Base-by-base conservation (phyloP, 129 eudicot species). In the Lonicera japonica region DNA sequence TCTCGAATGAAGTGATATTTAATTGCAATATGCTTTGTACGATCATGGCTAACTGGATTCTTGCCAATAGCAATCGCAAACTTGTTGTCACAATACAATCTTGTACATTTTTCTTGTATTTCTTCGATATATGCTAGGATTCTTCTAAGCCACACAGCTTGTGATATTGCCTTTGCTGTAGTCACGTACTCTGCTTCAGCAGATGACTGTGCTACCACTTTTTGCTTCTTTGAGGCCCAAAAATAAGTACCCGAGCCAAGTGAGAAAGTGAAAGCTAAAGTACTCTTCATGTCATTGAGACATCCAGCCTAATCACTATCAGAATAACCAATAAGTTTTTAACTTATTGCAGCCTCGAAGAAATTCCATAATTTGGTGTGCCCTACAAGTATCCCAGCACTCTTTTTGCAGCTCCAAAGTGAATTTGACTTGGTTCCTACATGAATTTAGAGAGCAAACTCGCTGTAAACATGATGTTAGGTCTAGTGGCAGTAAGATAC, bases 281-380 rank as follows among this genome's bases (percentile, higher is more conserved):
- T 66, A 14, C 29, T 55, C 14, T 65, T 65, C 15, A 8, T 10
- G 20, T 65, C 60, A 51, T 50, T 60, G 2, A 50, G 0, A 5
- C 21, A 65, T 11, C 50, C 70, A 1, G 60, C 70, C 57, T 22
- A 65, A 19, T 51, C 60, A 25, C 60, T 40, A 38, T 66, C 63
- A 5, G 63, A 15, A 54, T 34, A 60, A 0, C 65, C 51, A 25
- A 13, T 4, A 2, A 60, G 23, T 7, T 38, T n/a, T 0, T 18
- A 4, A 2, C 9, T 0, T 54, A 2, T 4, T 5, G 14, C 11
- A 10, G 4, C 25, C 24, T 54, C 25, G 21, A 5, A 18, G 5
- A 15, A 47, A 47, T 47, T 47, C 53, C 3, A 3, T 47, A 47
- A 15, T 47, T 17, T 7, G 15, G 15, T 9, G 53, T 47, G 11